Conservation (phyloP, 805 yeast genomes). For the Saccharomyces kudriavzevii region DNA sequence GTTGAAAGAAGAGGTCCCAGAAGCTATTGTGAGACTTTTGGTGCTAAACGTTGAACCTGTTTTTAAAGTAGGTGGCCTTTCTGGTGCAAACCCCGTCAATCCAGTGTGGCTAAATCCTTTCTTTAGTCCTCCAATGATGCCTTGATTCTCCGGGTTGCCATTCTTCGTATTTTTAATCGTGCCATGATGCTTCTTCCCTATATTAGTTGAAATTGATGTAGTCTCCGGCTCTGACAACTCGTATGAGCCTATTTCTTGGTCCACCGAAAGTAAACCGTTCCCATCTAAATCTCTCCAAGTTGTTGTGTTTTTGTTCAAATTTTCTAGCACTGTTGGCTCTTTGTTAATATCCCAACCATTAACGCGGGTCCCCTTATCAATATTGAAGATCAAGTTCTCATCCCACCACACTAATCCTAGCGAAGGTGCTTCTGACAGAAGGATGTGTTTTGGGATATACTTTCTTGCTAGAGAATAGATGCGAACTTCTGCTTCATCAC, state of each 20-base stretch:
- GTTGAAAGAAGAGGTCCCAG: slow-evolving; percentile 3
- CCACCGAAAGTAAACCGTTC: slow-evolving; percentile 25
- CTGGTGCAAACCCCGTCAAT: slow-evolving; percentile 8
- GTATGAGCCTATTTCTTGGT: slow-evolving; percentile 24
- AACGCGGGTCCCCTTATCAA: slow-evolving; percentile 26
- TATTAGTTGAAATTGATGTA: not conserved
- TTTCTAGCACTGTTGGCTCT: slow-evolving; percentile 28
- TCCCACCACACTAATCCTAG: slow-evolving; percentile 32
- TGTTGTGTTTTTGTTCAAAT: slow-evolving; percentile 21
- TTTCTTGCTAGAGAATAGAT: slow-evolving; percentile 65
- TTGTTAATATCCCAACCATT: slow-evolving; percentile 28
- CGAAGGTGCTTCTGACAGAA: slow-evolving; percentile 24
- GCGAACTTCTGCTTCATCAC: slow-evolving; percentile 59
- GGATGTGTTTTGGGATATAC: slow-evolving; percentile 55
- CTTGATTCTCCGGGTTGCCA: not conserved
- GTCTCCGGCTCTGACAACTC: slow-evolving; percentile 4
- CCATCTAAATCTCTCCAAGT: slow-evolving; percentile 34
- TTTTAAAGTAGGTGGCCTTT: slow-evolving; percentile 12
- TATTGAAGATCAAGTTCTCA: slow-evolving; percentile 25
- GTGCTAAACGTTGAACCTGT: slow-evolving; percentile 10
- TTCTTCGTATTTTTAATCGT: not conserved
- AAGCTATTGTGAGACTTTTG: slow-evolving; percentile 11
- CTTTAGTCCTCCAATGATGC: slow-evolving; percentile 5
- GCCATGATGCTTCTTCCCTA: not conserved
- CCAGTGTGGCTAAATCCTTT: slow-evolving; percentile 16